phyloP scores from a whole-genome alignment of 768 basidiomycete genomes.

The Lentinus tigrinus region DNA sequence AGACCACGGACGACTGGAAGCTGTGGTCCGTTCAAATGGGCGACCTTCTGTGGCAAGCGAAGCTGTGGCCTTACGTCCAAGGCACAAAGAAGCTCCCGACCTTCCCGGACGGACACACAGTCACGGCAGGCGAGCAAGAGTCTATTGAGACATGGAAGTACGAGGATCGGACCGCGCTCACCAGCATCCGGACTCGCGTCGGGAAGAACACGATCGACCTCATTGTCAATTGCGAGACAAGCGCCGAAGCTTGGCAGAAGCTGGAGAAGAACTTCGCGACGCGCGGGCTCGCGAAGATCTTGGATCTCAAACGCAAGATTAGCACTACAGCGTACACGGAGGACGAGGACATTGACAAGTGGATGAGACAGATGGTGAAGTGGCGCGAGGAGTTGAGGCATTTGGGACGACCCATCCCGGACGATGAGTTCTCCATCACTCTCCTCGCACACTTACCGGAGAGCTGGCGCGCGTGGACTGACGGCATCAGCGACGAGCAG shows the following conservation, averaged over 20 bases:
- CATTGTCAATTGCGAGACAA: slow-evolving; percentile 25
- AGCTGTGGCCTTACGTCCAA: slow-evolving; percentile 7
- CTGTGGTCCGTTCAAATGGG: slow-evolving; percentile 4
- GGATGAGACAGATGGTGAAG: slow-evolving; percentile 28
- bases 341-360: slow-evolving; percentile 30
- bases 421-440: slow-evolving; percentile 31
- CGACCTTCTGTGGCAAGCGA: background rate
- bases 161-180: slow-evolving; percentile 32
- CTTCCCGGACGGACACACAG: background rate
- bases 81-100: background rate
- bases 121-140: background rate
- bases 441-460: slow-evolving; percentile 34
- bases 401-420: slow-evolving; percentile 24
- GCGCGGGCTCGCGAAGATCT: slow-evolving; percentile 28
- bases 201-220: slow-evolving; percentile 30
- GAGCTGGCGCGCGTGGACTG: slow-evolving; percentile 34
- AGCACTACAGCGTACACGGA: slow-evolving; percentile 29
- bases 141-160: slow-evolving; percentile 25
- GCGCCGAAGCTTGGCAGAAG: slow-evolving; percentile 29
- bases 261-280: slow-evolving; percentile 31
- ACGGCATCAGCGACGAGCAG: background rate
- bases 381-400: slow-evolving; percentile 24
- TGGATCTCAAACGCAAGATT: slow-evolving; percentile 27
- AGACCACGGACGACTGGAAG: slow-evolving; percentile 1
- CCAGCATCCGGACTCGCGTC: slow-evolving; percentile 30